Conservation (phyloP, 495 filamentous ascomycete species). For the Clavariopsis aquatica region DNA sequence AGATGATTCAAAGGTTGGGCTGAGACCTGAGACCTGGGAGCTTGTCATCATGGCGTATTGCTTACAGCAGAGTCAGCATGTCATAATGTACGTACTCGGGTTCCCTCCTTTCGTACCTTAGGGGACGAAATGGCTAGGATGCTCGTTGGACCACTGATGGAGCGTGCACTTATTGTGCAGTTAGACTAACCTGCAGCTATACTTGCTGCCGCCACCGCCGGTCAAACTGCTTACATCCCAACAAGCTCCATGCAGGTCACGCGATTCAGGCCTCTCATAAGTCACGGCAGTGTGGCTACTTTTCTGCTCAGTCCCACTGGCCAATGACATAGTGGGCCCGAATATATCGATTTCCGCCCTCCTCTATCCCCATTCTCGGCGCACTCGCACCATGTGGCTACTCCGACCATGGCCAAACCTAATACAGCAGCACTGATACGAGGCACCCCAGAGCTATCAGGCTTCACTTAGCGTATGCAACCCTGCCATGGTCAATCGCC, state of each 20-base stretch:
- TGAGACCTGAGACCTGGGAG: neutral
- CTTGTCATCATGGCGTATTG: neutral
- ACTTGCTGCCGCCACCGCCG: neutral
- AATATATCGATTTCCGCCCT: slow-evolving; percentile 17
- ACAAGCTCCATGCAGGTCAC: slow-evolving; percentile 11
- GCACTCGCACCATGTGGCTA: slow-evolving; percentile 20
- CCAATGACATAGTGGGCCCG: slow-evolving; percentile 1
- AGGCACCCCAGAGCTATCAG: slow-evolving; percentile 15
- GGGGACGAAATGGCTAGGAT: neutral
- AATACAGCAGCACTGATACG: slow-evolving; percentile 30
- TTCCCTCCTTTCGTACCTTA: neutral
- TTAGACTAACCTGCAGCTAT: neutral
- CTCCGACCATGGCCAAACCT: slow-evolving; percentile 2
- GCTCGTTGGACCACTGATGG: neutral
- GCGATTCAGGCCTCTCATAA: neutral
- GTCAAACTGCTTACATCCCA: slow-evolving; percentile 25
- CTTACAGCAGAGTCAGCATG: neutral
- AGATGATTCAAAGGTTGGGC: neutral
- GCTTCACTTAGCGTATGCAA: slow-evolving; percentile 38
- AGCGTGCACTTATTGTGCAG: neutral
- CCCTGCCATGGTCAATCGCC: slow-evolving; percentile 19
- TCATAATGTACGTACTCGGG: too few relatives aligned
- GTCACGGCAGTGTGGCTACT: neutral
- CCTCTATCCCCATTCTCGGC: neutral
- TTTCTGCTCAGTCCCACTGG: slow-evolving; percentile 7